Percentiles rank a stretch among this genome's conserved stretches.
phyloP scores from a whole-genome alignment of 2,329 filamentous ascomycete genomes.

The Domatiomyces globalis region DNA sequence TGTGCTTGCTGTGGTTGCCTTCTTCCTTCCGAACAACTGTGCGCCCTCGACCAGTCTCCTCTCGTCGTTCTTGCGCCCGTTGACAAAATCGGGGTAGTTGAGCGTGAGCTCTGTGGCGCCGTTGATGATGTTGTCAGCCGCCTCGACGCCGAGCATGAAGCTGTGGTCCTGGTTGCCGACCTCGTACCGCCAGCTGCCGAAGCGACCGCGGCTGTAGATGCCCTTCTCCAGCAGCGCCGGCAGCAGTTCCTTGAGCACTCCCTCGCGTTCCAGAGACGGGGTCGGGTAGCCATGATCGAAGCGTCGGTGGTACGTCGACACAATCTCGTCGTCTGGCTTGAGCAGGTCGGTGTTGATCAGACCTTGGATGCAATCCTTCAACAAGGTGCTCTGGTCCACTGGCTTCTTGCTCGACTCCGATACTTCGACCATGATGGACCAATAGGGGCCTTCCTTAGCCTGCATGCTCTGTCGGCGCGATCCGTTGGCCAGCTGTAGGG shows the following conservation, averaged over 20 bases:
- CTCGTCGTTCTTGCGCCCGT: slow-evolving; percentile 51
- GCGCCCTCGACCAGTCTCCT: slow-evolving; percentile 48
- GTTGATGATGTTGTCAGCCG: slow-evolving; percentile 76
- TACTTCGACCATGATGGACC: slow-evolving; percentile 99
- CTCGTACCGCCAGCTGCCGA: slow-evolving; percentile 97
- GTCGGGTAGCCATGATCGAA: slow-evolving; percentile 99
- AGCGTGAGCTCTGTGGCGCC: slow-evolving; percentile 82
- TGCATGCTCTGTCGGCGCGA: slow-evolving; percentile 60
- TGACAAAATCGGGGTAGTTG: slow-evolving; percentile 96
- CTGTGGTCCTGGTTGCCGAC: slow-evolving; percentile 95
- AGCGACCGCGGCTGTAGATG: slow-evolving; percentile 91
- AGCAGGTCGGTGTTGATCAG: slow-evolving; percentile 98
- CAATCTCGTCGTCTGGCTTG: slow-evolving; percentile 77
- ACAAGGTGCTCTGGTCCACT: slow-evolving; percentile 68
- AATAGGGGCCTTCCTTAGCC: slow-evolving; percentile 83
- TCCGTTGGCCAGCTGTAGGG: slow-evolving; percentile 72
- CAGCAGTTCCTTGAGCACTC: slow-evolving; percentile 79
- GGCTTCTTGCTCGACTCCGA: slow-evolving; percentile 94
- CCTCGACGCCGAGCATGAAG: slow-evolving; percentile 94
- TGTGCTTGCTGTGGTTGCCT: background rate
- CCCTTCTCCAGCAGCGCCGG: slow-evolving; percentile 82
- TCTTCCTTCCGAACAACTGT: slow-evolving; percentile 40
- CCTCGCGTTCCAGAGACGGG: slow-evolving; percentile 85
- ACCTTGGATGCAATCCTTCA: slow-evolving; percentile 86
- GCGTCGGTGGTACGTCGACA: slow-evolving; percentile 93